phyloP scores from a whole-genome alignment of 2,329 filamentous ascomycete genomes.

The Aspergillus ochraceus region DNA sequence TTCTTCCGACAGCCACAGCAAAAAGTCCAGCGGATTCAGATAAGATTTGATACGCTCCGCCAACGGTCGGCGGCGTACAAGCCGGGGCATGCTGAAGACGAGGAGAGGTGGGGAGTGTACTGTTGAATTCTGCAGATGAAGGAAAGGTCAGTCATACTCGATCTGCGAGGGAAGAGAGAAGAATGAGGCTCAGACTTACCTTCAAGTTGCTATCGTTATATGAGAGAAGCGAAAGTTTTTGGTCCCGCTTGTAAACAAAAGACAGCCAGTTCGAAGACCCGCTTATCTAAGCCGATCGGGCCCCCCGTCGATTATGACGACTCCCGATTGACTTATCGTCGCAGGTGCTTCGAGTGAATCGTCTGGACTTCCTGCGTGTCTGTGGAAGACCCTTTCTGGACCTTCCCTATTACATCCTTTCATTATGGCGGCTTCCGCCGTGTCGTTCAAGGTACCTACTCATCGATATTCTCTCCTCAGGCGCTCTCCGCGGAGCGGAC shows the following conservation, averaged over 20 bases:
- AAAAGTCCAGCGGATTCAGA: constrained; percentile 83
- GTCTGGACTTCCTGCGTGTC: neutral
- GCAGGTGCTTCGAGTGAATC: neutral
- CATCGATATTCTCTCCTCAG: constrained; percentile 12
- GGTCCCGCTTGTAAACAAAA: constrained; percentile 17
- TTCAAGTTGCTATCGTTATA: neutral
- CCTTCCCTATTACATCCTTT: neutral
- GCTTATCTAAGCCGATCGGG: constrained; percentile 22
- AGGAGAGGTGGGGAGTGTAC: neutral
- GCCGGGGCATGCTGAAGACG: constrained; percentile 65
- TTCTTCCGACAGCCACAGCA: constrained; percentile 89
- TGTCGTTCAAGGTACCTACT: constrained; percentile 52
- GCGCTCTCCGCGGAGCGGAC: neutral
- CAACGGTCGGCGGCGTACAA: constrained; percentile 79
- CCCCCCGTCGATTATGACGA: constrained; percentile 15
- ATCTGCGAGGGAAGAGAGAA: neutral
- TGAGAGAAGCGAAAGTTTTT: constrained; percentile 10
- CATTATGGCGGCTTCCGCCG: constrained; percentile 60
- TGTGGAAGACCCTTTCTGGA: neutral
- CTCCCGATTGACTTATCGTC: neutral
- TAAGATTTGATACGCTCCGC: constrained; percentile 75
- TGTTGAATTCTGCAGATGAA: neutral
- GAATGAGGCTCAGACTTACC: neutral
- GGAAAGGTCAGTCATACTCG: neutral
- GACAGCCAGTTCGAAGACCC: constrained; percentile 6